Evolutionary conservation across 2,329 filamentous ascomycete genomes (phyloP), one percentile per base, ranked within the genome.

Genomic region (Diaporthe aspalathi): DNA sequence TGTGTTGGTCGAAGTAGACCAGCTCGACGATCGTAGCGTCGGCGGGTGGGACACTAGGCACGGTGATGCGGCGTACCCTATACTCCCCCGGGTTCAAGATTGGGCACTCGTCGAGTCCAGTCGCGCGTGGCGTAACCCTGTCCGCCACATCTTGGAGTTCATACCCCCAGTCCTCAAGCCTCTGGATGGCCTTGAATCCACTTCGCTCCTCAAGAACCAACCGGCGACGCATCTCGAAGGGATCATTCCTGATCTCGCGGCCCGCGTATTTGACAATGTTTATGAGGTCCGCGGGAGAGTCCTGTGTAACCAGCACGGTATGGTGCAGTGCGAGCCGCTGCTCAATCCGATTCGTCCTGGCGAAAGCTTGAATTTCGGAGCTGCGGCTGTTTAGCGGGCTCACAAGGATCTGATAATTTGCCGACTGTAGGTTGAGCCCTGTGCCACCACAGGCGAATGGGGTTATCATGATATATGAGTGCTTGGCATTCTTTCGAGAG

Each of bases 391-490:
- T 43, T 0, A 53, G 49, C 5, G 63, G 49, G 9, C 11, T 32
- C 3, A 17, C 2, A 0, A 67, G 7, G 1, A 67, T 67, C 7
- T 67, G 35, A 11, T 67, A 67, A 22, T 67, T 67, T 1, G 63
- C 63, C 9, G 49, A 40, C 24, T 67, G 63, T 5, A 67, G 1
- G 22, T 67, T 67, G 14, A 54, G 47, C 3, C 63, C 63, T 7
- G 63, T 67, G 1, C 63, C 63, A 1, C 49, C 63, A 3, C 6
- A 17, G 1, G 49, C n/a, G 16, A 45, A 67, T 8, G 63, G 17
- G 3, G 63, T 54, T 9, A 67, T 54, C 2, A 67, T 7, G 3
- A 67, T 6, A 4, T 20, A 32, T 0, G 47, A 67, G 22, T 67
- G 63, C 16, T 14, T 40, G 1, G 47, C 50, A 1, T 27, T 54